A percentile compares a stretch with the other conserved stretches of the same genome.
These are phyloP conservation scores for Mrakia gelida DNA, from an alignment of 768 basidiomycete genomes.

Conservation along the genomic window DNA sequence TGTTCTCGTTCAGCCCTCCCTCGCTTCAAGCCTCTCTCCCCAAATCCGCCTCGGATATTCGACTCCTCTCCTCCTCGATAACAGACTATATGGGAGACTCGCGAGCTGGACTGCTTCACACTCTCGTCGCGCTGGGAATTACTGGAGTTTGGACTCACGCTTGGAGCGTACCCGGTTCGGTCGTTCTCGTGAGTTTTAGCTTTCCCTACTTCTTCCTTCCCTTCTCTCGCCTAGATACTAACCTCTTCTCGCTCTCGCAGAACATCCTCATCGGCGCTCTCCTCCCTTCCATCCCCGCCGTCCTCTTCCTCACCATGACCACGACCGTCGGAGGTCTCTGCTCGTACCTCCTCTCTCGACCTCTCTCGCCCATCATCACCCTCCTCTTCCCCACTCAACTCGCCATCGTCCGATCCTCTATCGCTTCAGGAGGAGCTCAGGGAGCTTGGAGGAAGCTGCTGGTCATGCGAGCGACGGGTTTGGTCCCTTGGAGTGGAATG, in stretches of 20 bases:
- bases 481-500: conserved; percentile 95
- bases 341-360: conserved; percentile 73
- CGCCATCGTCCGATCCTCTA: conserved; percentile 72
- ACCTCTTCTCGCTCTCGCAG: conserved; percentile 46
- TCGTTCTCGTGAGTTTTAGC: conserved; percentile 58
- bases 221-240: neutral
- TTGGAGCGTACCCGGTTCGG: conserved; percentile 93
- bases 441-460: conserved; percentile 76
- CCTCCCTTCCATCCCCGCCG: conserved; percentile 75
- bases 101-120: conserved; percentile 52
- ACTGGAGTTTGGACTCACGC: conserved; percentile 93
- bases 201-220: too few species aligned
- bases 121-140: conserved; percentile 73
- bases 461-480: conserved; percentile 80
- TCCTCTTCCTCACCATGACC: conserved; percentile 71
- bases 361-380: conserved; percentile 76
- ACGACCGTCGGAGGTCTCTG: conserved; percentile 82
- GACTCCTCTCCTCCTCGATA: conserved; percentile 25
- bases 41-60: conserved; percentile 29
- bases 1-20: conserved; percentile 7
- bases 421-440: conserved; percentile 50
- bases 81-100: conserved; percentile 27
- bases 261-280: conserved; percentile 86
- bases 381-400: conserved; percentile 78
- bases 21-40: conserved; percentile 12